Evolutionary conservation across 352 stramenopile genomes (phyloP), one percentile per base, ranked within the genome.

Genomic region (Phytopythium chamaehyphon): DNA sequence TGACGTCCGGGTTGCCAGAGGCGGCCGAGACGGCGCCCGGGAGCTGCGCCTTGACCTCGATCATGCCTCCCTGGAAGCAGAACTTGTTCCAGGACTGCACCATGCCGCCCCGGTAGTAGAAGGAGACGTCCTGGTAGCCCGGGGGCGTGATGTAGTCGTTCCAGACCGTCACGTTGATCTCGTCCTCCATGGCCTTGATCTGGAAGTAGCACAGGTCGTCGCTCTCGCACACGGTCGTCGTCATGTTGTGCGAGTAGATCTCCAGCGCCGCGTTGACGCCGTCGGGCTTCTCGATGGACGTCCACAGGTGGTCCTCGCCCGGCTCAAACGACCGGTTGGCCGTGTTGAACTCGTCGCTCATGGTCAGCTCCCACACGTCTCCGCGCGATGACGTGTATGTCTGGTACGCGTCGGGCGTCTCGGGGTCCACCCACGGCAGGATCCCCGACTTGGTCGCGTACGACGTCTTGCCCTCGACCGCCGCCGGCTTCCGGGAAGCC

Each of bases 51-150:
- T 73, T 63, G 2, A 97, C 83, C 63, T 98, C 94, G 0, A 98
- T 57, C 23, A 97, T 53, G 69, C 91, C 91, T 8, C 91, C 91
- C 35, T 94, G 93, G 55, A 92, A 96, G 67, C 88, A 98, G 59
- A 98, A 98, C 47, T 97, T 97, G 60, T 97, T 96, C 90, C 90
- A 98, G 0, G 67, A 82, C 59, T 96, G 88, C 1, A 97, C 47
- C 85, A 96, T 95, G 8, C 76, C 93, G 9, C 71, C 80, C 10
- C 74, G 71, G 40, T 75, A 75, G 60, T 62, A 71, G 46, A 75
- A 75, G 19, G 59, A 53, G 5, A 54, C 51, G 35, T 68, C 58
- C 3, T 63, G 22, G 47, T 59, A 76, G 0, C 53, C 47, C 0
- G 70, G 70, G 35, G 70, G 70, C 19, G 66, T 57, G 14, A 37